Evolutionary conservation across 345 rosid genomes (phyloP), one percentile per base, ranked within the genome.

Genomic region (Melastoma malabathricum): DNA sequence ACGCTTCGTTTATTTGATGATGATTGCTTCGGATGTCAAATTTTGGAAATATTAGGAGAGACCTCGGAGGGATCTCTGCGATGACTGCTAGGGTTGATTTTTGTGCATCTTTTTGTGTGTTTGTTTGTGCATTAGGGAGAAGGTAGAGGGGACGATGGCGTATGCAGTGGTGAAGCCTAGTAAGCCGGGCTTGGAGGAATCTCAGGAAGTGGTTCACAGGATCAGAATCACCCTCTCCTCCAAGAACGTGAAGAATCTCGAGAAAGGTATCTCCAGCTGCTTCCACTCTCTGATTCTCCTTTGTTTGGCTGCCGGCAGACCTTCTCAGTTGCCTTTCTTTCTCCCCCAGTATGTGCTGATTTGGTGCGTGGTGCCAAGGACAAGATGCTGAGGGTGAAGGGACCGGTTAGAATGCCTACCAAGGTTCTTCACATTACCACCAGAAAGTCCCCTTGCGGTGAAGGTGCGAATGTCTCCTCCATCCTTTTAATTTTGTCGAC

Each of bases 371-470:
- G 67, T 39, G 67, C 61, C 20, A 56, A 63, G 51, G 45, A 52
- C 41, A 63, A 63, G 52, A 18, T 38, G 3, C 67, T 63, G 23
- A 39, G 50, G 46, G 67, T 63, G 15, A 63, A 63, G 61, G 67
- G 67, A 51, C 67, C 67, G 0, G 61, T 56, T 43, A 56, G 67
- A 46, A 63, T 63, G 67, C 67, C 67, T 51, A 63, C 67, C 27
- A 63, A 56, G 52, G 56, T 51, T 57, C 67, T 63, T 51, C 56
- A 45, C 52, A 56, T 63, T 18, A 63, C 67, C 15, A 63, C 67
- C 7, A 63, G 67, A 57, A 63, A 63, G 61, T 51, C 67, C 15
- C 67, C 67, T 14, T 63, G 67, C 43, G 67, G 67, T 13, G 67
- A 63, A 63, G 67, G 67, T 63, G 50, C 2, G 12, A 17, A 12